Base-by-base conservation (phyloP, 768 basidiomycete species). In the Auriscalpium vulgare region DNA sequence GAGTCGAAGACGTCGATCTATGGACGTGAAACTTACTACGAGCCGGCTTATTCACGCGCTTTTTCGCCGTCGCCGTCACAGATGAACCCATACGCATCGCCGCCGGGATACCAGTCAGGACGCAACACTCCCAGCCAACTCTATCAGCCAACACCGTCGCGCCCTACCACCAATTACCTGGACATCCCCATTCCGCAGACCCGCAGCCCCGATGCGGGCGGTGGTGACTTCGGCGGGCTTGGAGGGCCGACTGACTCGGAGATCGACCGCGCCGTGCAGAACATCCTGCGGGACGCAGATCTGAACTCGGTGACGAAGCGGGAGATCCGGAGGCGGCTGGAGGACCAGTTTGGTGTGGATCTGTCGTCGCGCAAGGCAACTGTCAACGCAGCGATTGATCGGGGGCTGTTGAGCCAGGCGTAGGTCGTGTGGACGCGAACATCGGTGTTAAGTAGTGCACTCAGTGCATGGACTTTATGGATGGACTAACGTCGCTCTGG, bases 261-360 rank as follows among this genome's bases (percentile, higher is more conserved):
- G 34, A 75, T 94, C n/a, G 88, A 91, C 46, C 75, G 74, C 13
- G 80, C 84, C 1, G 87, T 95, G 3, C 80, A 87, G 59, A 78
- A 83, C 16, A 77, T 97, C 43, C 74, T 97, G 53, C 79, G 78
- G 16, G 71, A 75, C 13, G 91, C 92, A 1, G 92, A 98, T 71
- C 76, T 99, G 51, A 91, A 93, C 66, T 83, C 83, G 10, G 78
- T 97, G 56, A 97, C 95, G 51, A 98, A 98, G 75, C 84, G 95
- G 62, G 89, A 87, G 62, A 86, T 99, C 51, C 81, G 95, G 40
- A 77, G 84, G 55, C 82, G 84, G 65, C 75, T 99, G 37, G 95
- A 97, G 71, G 83, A 83, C 57, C 79, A 78, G 58, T 97, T 87
- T 66, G 87, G 86, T 37, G 82, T 85, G 74, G 88, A 89, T 67